Evolutionary conservation across 345 rosid species (phyloP).

Genomic region (Xanthoceras sorbifolium): DNA sequence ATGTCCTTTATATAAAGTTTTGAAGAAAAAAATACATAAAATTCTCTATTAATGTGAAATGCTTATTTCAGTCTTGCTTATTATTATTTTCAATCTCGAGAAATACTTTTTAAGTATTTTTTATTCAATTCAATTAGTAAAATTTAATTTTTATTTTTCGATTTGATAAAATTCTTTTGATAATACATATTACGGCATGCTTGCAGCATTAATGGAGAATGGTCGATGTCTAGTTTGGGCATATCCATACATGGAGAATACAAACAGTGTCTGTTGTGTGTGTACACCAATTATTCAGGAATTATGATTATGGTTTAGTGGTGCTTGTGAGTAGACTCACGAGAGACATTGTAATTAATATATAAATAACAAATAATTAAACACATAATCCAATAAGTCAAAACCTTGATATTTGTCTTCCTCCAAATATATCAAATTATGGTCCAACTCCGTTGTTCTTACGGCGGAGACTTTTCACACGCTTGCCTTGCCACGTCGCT

Average conservation of each 20-base stretch:
- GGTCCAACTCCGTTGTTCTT: constrained; percentile 45
- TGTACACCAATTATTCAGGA: not conserved
- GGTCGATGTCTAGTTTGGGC: not conserved
- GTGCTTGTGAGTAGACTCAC: not conserved
- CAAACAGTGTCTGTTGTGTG: too few relatives aligned
- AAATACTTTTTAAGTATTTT: too few relatives aligned
- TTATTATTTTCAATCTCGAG: not conserved
- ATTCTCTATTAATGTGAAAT: too few relatives aligned
- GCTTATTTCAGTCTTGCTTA: not conserved
- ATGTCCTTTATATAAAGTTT: too few relatives aligned
- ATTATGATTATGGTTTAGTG: not conserved
- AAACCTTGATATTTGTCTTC: constrained; percentile 29
- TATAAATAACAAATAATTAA: not conserved
- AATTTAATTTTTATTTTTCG: not conserved
- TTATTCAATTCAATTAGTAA: too few relatives aligned
- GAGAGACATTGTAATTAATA: not conserved
- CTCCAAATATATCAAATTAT: not conserved
- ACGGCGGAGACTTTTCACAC: constrained; percentile 40
- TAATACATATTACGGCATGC: not conserved
- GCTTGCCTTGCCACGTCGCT: constrained; percentile 1
- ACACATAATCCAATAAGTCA: constrained; percentile 33
- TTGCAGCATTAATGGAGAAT: not conserved
- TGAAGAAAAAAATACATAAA: too few relatives aligned
- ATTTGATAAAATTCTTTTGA: not conserved
- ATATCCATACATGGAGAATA: not conserved